phyloP scores from a whole-genome alignment of 148 eudicot genomes.

The Vaccinium vitisidaea region DNA sequence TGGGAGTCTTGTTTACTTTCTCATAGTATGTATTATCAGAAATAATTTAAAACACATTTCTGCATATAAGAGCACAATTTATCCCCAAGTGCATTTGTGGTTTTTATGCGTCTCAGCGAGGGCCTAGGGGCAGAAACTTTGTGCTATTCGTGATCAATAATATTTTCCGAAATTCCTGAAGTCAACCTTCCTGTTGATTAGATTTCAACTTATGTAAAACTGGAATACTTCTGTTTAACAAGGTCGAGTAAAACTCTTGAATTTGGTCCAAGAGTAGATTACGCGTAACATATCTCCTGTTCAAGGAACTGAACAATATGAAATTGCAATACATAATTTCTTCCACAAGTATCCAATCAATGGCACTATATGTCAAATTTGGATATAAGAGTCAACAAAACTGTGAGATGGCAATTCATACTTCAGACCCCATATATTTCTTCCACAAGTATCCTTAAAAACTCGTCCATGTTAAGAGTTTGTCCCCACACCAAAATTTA shows the following conservation, averaged over 20 bases:
- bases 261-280: not conserved
- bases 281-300: not conserved
- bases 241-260: constrained; percentile 3
- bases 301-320: not conserved
- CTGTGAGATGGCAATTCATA: not conserved
- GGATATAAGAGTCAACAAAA: not conserved
- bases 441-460: not conserved
- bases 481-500: not conserved
- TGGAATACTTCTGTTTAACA: not conserved
- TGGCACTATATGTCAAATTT: not conserved
- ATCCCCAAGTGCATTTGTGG: not conserved
- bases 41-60: not conserved
- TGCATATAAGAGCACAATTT: not conserved
- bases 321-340: not conserved
- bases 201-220: not conserved
- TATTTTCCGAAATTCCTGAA: not conserved
- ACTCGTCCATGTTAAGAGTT: not conserved
- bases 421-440: not conserved
- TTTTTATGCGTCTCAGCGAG: not conserved
- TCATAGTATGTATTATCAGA: not conserved
- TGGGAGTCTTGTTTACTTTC: not conserved
- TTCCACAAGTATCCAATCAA: not conserved
- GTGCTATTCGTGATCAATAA: not conserved
- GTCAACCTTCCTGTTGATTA: constrained; percentile 1
- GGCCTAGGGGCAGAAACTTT: constrained; percentile 5